Evolutionary conservation across 2,329 filamentous ascomycete genomes (phyloP), one percentile per base, ranked within the genome.

Genomic region (Podosphaera fusca): DNA sequence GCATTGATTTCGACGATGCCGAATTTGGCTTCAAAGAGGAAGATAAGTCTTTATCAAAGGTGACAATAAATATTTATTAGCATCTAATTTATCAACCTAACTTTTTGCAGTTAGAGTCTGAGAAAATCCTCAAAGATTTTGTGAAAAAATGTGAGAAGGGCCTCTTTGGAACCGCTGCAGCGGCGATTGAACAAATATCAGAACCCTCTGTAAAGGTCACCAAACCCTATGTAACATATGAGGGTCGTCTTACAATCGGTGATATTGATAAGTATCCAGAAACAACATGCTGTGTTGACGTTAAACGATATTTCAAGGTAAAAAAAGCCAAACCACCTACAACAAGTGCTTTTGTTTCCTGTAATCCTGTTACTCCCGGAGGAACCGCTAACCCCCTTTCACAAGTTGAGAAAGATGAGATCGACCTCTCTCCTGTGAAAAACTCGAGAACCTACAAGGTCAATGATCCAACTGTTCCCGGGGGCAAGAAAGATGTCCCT

Each of bases 1-100:
- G 92, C 12, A 79, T 94, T 21, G 92, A 98, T 67, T 96, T 98
- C 69, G 88, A 98, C 66, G 88, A 95, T 67, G 67, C 79, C 0
- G 88, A 94, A 1, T 95, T 84, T 66, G 89, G 89, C 47, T 85
- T 87, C 67, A 94, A 94, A 68, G 90, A 96, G 70, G 88, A 95
- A 68, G 79, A 85, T 61, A 98, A 98, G 67, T 72, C 82, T 21
- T 62, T 68, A 0, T 67, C 69, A 55, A 96, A 96, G 75, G 81
- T 83, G 9, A 35, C 2, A 14, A 42, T 7, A 40, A 42, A 42
- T 3, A 7, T 21, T 38, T 38, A 10, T 38, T 38, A 5, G 10
- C 10, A 38, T 10, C 35, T 10, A 38, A 10, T 38, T 38, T 38
- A 10, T 38, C 35, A 5, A 38, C 10, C 35, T 38, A 38, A 38